Evolutionary conservation across 257 asterid species (phyloP), one percentile per base, ranked within the genome.

Genomic region (Primulina huaijiensis): DNA sequence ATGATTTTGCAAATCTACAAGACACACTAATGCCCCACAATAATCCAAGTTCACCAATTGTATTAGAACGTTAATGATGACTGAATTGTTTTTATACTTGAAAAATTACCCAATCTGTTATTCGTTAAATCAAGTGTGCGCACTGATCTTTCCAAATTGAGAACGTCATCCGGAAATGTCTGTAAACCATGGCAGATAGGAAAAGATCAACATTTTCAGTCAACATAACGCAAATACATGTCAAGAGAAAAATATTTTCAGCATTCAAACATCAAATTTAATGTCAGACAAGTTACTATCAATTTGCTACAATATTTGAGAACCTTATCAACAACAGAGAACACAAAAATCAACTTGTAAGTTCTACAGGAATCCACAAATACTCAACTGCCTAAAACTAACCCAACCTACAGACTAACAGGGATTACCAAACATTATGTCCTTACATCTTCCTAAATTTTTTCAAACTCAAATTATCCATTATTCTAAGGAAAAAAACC

Each of bases 71-170:
- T 11, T 53, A 64, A 67, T n/a, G 29, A 27, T 8, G 14, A 20
- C 68, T 9, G 25, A 68, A 14, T 76, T 53, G 65, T 72, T 67
- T 64, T 64, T 37, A 72, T 34, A 37, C 38, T 7, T 46, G 10
- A 65, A 55, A 57, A 46, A 71, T 64, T 86, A 93, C 97, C 92
- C 72, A 93, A 62, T 83, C 80, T 90, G 69, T 93, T 93, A 77
- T 75, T 87, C 4, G 99, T 90, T 73, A 93, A 81, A 83, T 93
- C 99, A 68, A 93, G 92, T 19, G 97, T 90, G 43, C 99, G 95
- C 63, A 90, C 96, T 20, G 96, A 86, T 82, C 83, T 79, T 74
- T 86, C 96, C 62, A 90, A 83, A 56, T 87, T 90, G 53, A 90
- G 86, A 76, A 93, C 92, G 72, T 85, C 97, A 77, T 87, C 91